A percentile compares a stretch with the other conserved stretches of the same genome.
Conservation (phyloP, 2,329 filamentous ascomycete genomes). For the Aureobasidium leucospermi region DNA sequence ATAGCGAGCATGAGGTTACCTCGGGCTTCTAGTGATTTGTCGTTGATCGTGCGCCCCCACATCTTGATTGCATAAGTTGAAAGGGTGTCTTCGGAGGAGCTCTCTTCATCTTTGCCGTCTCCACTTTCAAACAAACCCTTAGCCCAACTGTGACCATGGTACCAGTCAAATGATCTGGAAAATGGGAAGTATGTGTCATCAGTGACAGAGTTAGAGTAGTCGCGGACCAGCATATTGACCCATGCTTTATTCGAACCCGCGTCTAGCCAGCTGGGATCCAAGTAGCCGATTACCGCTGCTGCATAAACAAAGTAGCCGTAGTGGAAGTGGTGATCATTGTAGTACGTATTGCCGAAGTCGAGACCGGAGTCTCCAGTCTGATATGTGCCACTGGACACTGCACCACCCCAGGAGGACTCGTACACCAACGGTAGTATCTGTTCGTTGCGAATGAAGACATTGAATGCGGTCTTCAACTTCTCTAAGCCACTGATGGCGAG, state of each 20-base stretch:
- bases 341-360: constrained; percentile 87
- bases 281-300: constrained; percentile 71
- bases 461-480: constrained; percentile 41
- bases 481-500: constrained; percentile 43
- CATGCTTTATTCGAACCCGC: constrained; percentile 61
- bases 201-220: constrained; percentile 68
- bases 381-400: constrained; percentile 72
- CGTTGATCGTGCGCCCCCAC: constrained; percentile 77
- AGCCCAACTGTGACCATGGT: constrained; percentile 67
- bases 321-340: constrained; percentile 62
- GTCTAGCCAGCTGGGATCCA: constrained; percentile 67
- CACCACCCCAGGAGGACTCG: constrained; percentile 63
- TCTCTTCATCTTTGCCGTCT: constrained; percentile 81
- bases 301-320: constrained; percentile 83
- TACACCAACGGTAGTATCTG: constrained; percentile 47
- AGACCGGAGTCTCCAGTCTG: constrained; percentile 63
- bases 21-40: constrained; percentile 71
- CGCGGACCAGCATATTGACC: constrained; percentile 77
- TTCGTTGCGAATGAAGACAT: constrained; percentile 38
- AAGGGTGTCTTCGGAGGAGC: constrained; percentile 84
- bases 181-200: constrained; percentile 72
- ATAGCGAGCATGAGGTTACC: constrained; percentile 77
- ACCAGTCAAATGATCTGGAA: constrained; percentile 86
- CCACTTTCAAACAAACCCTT: constrained; percentile 63
- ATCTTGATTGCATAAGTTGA: constrained; percentile 83